Evolutionary conservation across 257 asterid genomes (phyloP).

Genomic region (Jaltomata sinuosa): DNA sequence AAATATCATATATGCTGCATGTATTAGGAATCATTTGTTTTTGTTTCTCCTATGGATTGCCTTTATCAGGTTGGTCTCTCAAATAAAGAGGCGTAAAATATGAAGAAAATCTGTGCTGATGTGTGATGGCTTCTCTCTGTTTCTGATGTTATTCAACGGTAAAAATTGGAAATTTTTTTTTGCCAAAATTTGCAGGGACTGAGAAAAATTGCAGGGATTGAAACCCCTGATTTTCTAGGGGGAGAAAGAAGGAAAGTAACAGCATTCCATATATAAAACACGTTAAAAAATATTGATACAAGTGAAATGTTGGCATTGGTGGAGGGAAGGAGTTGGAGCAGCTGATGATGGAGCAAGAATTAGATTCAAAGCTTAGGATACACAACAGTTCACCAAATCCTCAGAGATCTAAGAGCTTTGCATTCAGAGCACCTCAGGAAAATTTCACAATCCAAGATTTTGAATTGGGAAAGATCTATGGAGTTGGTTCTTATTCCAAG

Average conservation of each 20-base stretch:
- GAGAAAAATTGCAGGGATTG: constrained; percentile 44
- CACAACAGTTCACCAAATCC: constrained; percentile 43
- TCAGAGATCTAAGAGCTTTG: constrained; percentile 74
- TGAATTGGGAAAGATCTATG: constrained; percentile 93
- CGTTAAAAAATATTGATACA: not conserved
- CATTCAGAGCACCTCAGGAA: constrained; percentile 94
- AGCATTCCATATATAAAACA: not conserved
- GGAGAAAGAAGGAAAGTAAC: not conserved
- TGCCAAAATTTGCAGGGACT: constrained; percentile 39
- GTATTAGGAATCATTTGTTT: constrained; percentile 38
- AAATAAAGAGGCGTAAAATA: not conserved
- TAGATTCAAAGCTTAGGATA: constrained; percentile 66
- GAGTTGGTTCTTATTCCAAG: constrained; percentile 99
- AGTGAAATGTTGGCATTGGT: constrained; percentile 48
- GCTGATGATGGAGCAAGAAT: constrained; percentile 65
- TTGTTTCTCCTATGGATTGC: constrained; percentile 30
- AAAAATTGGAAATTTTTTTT: constrained; percentile 14
- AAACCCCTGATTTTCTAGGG: constrained; percentile 3
- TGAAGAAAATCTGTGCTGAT: constrained; percentile 43
- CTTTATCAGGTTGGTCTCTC: too few relatives aligned
- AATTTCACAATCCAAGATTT: constrained; percentile 86
- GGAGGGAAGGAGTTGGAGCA: constrained; percentile 17
- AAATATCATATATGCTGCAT: constrained; percentile 5
- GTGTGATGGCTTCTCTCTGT: constrained; percentile 34
- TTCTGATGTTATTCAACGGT: constrained; percentile 48